A percentile compares a stretch with the other conserved stretches of the same genome.
Evolutionary conservation across 2,329 filamentous ascomycete genomes (phyloP).

Genomic region (Colletotrichum phormii): DNA sequence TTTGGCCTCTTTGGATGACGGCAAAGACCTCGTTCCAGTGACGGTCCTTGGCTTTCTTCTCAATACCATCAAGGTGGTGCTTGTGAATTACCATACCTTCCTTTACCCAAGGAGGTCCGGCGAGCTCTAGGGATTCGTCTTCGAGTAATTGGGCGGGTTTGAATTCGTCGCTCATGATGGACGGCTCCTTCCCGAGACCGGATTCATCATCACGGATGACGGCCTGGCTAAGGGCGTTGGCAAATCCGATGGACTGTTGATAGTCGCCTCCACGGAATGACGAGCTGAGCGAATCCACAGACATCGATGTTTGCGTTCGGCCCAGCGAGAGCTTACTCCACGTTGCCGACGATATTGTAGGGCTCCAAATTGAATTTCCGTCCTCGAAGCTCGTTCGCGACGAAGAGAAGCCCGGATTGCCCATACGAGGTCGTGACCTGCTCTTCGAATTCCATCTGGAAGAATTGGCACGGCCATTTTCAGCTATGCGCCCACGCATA

Average conservation of each 20-base stretch:
- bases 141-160: constrained; percentile 78
- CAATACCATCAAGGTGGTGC: constrained; percentile 90
- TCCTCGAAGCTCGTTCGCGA: constrained; percentile 96
- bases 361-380: constrained; percentile 89
- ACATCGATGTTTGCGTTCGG: constrained; percentile 91
- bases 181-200: constrained; percentile 58
- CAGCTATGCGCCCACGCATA: constrained; percentile 75
- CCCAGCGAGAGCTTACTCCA: constrained; percentile 96
- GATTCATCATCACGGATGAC: constrained; percentile 90
- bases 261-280: constrained; percentile 82
- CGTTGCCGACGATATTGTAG: constrained; percentile 84
- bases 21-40: constrained; percentile 97
- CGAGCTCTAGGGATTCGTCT: constrained; percentile 90
- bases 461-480: constrained; percentile 63
- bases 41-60: constrained; percentile 92
- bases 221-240: constrained; percentile 94
- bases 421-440: constrained; percentile 80
- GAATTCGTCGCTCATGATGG: constrained; percentile 70
- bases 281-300: constrained; percentile 89
- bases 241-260: constrained; percentile 97
- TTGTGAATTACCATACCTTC: constrained; percentile 97
- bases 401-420: constrained; percentile 84
- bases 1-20: constrained; percentile 92
- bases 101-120: constrained; percentile 97
- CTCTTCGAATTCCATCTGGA: constrained; percentile 88